phyloP scores from a whole-genome alignment of 768 basidiomycete species.

The Chalciporus chontae region DNA sequence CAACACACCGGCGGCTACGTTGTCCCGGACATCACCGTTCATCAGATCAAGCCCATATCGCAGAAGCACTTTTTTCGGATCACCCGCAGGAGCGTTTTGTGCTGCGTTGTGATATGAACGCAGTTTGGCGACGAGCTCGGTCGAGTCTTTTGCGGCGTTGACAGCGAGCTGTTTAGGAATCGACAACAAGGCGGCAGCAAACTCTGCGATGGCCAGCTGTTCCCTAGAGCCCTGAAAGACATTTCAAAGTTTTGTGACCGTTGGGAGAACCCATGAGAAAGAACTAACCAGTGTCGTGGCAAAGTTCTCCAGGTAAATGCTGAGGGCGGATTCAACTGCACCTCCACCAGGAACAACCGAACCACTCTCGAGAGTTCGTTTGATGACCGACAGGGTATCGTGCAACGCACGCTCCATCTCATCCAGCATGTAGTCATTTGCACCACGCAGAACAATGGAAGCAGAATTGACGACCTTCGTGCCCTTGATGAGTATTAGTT shows the following conservation, averaged over 20 bases:
- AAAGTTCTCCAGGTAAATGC: constrained; percentile 98
- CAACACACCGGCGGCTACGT: constrained; percentile 86
- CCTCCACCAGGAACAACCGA: constrained; percentile 96
- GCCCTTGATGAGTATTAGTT: constrained; percentile 95
- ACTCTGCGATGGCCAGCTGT: constrained; percentile 99
- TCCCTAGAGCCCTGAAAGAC: constrained; percentile 85
- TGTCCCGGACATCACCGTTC: constrained; percentile 94
- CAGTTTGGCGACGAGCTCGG: constrained; percentile 93
- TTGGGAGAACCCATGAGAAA: neutral
- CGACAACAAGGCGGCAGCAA: constrained; percentile 85
- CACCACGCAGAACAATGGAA: constrained; percentile 91
- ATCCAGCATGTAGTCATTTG: constrained; percentile 98
- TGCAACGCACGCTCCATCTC: constrained; percentile 99
- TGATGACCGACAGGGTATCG: constrained; percentile 92
- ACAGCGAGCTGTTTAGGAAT: constrained; percentile 97
- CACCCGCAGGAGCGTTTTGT: constrained; percentile 85
- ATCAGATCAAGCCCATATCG: constrained; percentile 94
- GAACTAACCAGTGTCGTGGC: constrained; percentile 87
- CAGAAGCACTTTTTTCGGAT: constrained; percentile 86
- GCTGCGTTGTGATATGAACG: constrained; percentile 97
- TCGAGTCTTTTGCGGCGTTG: constrained; percentile 98
- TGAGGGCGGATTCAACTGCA: constrained; percentile 93
- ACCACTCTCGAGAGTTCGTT: constrained; percentile 95
- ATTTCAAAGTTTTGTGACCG: neutral
- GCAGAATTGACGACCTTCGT: constrained; percentile 94